Percentiles rank a stretch among this genome's conserved stretches.
Evolutionary conservation across 1,284 basidiomycete species (phyloP).

Genomic region (Rhodotorula sp.): DNA sequence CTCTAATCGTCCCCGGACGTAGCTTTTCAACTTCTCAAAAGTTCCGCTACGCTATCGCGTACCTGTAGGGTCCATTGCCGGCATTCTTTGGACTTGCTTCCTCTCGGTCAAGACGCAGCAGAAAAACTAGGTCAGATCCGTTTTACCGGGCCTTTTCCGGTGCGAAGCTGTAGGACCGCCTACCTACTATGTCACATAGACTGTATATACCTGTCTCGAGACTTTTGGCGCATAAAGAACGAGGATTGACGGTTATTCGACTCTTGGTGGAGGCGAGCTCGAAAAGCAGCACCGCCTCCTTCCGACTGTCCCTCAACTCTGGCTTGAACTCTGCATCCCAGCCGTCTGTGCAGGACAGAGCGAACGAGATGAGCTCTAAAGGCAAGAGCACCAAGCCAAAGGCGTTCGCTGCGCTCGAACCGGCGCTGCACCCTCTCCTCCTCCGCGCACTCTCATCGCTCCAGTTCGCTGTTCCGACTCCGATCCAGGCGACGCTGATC

Average conservation of each 20-base stretch:
- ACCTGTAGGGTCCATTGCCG: constrained; percentile 29
- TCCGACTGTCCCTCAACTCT: too few relatives aligned
- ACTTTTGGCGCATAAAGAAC: too few relatives aligned
- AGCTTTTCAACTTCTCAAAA: constrained; percentile 37
- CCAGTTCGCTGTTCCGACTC: constrained; percentile 81
- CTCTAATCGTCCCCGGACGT: neutral
- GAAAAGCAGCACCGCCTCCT: too few relatives aligned
- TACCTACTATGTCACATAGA: too few relatives aligned
- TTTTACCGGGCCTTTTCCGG: too few relatives aligned
- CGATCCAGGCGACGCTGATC: constrained; percentile 87
- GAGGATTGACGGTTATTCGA: too few relatives aligned
- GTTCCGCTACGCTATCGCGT: constrained; percentile 36
- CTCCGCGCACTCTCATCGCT: constrained; percentile 79
- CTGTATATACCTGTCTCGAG: too few relatives aligned
- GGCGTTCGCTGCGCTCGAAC: constrained; percentile 28
- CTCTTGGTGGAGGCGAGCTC: too few relatives aligned
- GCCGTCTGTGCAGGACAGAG: too few relatives aligned
- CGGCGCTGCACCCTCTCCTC: constrained; percentile 57
- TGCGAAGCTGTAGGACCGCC: too few relatives aligned
- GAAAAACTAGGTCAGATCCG: constrained; percentile 1
- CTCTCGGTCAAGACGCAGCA: constrained; percentile 18
- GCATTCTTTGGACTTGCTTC: constrained; percentile 34
- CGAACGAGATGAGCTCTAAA: neutral
- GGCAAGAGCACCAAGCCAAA: constrained; percentile 3
- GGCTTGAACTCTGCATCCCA: too few relatives aligned